These are phyloP conservation scores for Oryza rufipogon DNA, from an alignment of 176 grass and related monocot genomes.

Conservation along the genomic window DNA sequence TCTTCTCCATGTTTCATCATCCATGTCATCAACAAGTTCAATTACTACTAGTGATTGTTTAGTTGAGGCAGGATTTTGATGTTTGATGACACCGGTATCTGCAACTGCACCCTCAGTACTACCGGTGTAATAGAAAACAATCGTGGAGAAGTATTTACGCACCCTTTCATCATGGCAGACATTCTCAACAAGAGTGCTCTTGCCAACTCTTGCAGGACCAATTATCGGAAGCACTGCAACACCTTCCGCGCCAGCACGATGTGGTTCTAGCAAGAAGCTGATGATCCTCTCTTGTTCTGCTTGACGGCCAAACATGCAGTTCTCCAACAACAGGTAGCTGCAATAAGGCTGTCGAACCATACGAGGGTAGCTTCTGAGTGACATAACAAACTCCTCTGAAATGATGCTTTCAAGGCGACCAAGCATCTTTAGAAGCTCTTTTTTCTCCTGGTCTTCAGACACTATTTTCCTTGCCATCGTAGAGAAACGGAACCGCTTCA, in stretches of 20 bases:
- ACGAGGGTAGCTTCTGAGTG: background rate
- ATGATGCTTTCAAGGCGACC: background rate
- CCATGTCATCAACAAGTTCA: background rate
- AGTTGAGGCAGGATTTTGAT: background rate
- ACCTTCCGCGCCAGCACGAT: background rate
- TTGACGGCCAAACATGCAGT: background rate
- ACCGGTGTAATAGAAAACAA: background rate
- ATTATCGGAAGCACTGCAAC: background rate
- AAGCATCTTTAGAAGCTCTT: background rate
- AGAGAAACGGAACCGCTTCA: background rate
- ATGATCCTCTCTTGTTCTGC: background rate
- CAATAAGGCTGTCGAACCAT: background rate
- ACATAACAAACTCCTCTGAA: background rate
- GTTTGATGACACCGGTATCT: background rate
- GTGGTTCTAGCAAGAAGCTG: background rate
- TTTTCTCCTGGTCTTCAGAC: no score
- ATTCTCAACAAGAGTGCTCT: slow-evolving; percentile 30
- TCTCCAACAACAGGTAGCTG: background rate
- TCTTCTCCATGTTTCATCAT: background rate
- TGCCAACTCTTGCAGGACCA: background rate
- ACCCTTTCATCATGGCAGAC: slow-evolving; percentile 1
- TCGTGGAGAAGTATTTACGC: slow-evolving; percentile 7
- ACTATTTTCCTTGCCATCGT: no score
- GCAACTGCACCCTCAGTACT: no score
- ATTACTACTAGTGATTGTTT: background rate